Conservation (phyloP, 257 asterid species). For the Scutellaria baicalensis region DNA sequence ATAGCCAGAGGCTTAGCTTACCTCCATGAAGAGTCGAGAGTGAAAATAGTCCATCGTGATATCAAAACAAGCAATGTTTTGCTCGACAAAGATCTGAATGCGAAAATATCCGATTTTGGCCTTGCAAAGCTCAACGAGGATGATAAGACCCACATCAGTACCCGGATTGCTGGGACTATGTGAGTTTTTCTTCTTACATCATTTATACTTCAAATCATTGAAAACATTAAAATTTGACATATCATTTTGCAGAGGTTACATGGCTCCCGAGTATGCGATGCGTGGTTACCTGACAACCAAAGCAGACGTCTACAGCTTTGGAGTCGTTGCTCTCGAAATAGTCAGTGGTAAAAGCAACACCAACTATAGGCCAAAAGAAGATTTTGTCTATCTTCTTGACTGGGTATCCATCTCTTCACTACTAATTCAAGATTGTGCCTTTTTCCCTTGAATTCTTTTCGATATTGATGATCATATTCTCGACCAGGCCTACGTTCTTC, state of each 20-base stretch:
- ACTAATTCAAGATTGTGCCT: background rate
- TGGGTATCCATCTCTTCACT: slow-evolving; percentile 41
- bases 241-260: slow-evolving; percentile 60
- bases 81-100: slow-evolving; percentile 69
- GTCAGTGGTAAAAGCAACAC: slow-evolving; percentile 92
- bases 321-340: slow-evolving; percentile 87
- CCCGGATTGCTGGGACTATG: slow-evolving; percentile 94
- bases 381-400: slow-evolving; percentile 78
- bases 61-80: slow-evolving; percentile 79
- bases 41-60: slow-evolving; percentile 88
- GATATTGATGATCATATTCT: background rate
- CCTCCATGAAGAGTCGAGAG: slow-evolving; percentile 81
- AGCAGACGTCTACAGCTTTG: slow-evolving; percentile 95
- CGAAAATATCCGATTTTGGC: slow-evolving; percentile 92
- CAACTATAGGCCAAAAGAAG: slow-evolving; percentile 67
- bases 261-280: slow-evolving; percentile 98
- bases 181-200: slow-evolving; percentile 24
- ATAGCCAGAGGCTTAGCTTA: slow-evolving; percentile 76
- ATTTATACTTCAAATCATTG: background rate
- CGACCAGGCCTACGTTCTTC: slow-evolving; percentile 75
- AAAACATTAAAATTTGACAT: background rate
- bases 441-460: background rate
- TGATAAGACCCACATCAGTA: slow-evolving; percentile 73
- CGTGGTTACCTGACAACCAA: slow-evolving; percentile 70
- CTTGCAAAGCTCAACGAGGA: slow-evolving; percentile 81